Base-by-base conservation (phyloP, 441 rosid genomes). In the Gossypium aridum region DNA sequence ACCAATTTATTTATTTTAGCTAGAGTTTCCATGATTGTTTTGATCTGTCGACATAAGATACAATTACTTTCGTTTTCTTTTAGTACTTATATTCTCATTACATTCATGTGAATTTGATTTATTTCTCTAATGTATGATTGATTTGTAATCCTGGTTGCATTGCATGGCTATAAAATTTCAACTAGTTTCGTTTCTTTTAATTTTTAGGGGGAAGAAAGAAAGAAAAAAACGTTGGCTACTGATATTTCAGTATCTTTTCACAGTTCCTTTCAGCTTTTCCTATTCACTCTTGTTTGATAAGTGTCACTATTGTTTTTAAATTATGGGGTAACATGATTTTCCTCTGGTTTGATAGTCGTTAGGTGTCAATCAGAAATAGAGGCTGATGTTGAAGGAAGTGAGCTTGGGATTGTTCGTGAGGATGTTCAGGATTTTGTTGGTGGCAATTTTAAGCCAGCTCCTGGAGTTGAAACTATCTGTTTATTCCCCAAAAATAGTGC, bases 401-500 rank as follows among this genome's bases (percentile, higher is more conserved):
- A 96, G 76, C 73, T 87, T 63, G 96, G 93, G 51, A 88, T 90
- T 79, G 92, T 89, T 72, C 90, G 90, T 39, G 98, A 88, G 49
- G 98, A 96, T 73, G 89, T 85, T 1, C 91, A 82, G 28, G 93
- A 94, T 79, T 85, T 86, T 71, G 87, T 85, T 70, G 94, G 86
- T 76, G 84, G 79, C 12, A 80, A 64, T 71, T 89, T 86, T 73
- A 74, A 83, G 72, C 86, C 98, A 0, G 94, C 97, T 79, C 89
- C 93, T 0, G 98, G 96, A 70, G 87, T 93, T 71, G 89, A 84
- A 34, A 92, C 93, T 0, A 85, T 90, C 56, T 85, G 87, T 51
- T 90, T 93, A 66, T 93, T 93, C 86, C 99, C 97, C 71, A 88
- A 90, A 74, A 93, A 93, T 78, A 88, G 87, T 14, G 97, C 87